Evolutionary conservation across 257 asterid species (phyloP).

Genomic region (Solanum chmielewskii): DNA sequence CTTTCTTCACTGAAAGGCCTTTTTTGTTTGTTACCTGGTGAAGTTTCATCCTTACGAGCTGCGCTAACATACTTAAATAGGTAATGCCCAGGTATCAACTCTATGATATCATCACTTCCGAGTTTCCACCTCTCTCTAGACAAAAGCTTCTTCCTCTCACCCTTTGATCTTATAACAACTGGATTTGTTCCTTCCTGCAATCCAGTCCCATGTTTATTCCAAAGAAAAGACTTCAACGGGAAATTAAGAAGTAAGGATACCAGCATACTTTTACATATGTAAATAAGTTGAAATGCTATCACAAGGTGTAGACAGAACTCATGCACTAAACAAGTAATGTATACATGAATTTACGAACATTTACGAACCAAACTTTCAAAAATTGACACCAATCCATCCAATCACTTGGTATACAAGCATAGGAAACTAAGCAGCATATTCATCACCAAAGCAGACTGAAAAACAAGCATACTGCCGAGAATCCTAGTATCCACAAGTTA

Average conservation of each 20-base stretch:
- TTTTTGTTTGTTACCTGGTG: constrained; percentile 23
- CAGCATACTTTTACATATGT: neutral
- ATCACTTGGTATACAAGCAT: neutral
- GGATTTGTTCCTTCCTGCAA: constrained; percentile 88
- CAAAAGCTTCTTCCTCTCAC: constrained; percentile 57
- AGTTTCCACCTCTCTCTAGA: constrained; percentile 55
- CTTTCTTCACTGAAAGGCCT: constrained; percentile 42
- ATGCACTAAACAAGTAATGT: neutral
- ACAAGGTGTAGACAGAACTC: neutral
- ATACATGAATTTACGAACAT: neutral
- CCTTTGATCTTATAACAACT: constrained; percentile 52
- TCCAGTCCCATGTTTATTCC: constrained; percentile 6
- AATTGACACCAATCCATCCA: neutral
- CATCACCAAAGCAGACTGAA: neutral
- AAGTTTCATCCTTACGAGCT: constrained; percentile 10
- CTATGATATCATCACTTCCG: constrained; percentile 57
- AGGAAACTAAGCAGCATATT: neutral
- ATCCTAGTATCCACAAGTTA: neutral
- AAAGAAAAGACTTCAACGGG: neutral
- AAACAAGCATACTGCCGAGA: neutral
- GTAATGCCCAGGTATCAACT: constrained; percentile 86
- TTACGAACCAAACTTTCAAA: neutral
- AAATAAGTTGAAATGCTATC: neutral
- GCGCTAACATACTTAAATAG: constrained; percentile 56
- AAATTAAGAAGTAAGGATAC: neutral